Evolutionary conservation across 257 asterid species (phyloP).

Genomic region (Solanum habrochaites): DNA sequence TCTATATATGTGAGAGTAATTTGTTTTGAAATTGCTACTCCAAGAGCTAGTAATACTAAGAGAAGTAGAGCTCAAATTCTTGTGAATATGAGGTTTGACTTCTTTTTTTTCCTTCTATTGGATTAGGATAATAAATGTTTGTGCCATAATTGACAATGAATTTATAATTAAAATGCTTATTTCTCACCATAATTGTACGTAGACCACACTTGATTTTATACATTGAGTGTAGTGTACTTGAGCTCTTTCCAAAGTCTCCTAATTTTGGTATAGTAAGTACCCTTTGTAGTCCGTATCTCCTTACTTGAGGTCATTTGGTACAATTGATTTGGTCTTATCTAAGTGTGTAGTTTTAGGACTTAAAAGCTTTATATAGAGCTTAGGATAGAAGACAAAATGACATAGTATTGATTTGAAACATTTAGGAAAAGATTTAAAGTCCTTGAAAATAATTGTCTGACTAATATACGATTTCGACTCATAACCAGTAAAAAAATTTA

Average conservation of each 20-base stretch:
- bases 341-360: no score
- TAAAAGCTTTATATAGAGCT: no score
- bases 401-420: no score
- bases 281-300: no score
- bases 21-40: not conserved
- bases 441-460: not conserved
- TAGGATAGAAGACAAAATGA: no score
- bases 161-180: no score
- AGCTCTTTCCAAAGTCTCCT: no score
- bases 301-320: not conserved
- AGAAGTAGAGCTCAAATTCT: not conserved
- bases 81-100: not conserved
- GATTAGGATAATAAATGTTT: not conserved
- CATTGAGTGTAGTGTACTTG: not conserved
- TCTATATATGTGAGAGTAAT: not conserved
- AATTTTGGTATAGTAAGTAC: no score
- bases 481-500: no score
- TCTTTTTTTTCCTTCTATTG: not conserved
- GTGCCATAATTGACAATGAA: not conserved
- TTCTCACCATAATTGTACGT: no score
- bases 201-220: not conserved
- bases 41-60: not conserved
- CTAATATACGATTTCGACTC: rapidly evolving
- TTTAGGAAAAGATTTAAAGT: not conserved
- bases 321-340: not conserved